Percentiles rank a stretch among this genome's conserved stretches.
Conservation (phyloP, 2,329 filamentous ascomycete genomes). For the Fusarium sp. region DNA sequence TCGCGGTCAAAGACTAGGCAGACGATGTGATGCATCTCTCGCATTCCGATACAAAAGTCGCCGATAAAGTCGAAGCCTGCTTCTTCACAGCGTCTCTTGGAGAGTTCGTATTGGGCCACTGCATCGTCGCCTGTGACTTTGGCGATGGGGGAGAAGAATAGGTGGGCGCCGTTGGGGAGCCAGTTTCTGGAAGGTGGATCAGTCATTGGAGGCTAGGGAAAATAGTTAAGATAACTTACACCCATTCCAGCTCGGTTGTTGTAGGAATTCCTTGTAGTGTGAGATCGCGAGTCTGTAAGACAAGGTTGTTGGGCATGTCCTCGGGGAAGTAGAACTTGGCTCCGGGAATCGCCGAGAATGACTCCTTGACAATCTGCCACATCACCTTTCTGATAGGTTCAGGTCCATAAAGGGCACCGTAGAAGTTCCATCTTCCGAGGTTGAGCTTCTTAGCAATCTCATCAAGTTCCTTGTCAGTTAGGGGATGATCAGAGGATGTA, state of each 20-base stretch:
- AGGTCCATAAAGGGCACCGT: conserved; percentile 37
- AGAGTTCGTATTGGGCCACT: conserved; percentile 25
- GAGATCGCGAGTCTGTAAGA: conserved; percentile 28
- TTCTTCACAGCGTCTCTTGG: conserved; percentile 28
- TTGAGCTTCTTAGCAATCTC: conserved; percentile 35
- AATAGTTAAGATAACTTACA: too few relatives aligned
- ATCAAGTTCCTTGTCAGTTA: conserved; percentile 25
- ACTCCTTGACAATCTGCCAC: conserved; percentile 30
- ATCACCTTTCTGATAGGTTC: conserved; percentile 32
- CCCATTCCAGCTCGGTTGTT: conserved; percentile 35
- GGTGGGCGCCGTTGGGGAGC: conserved; percentile 37
- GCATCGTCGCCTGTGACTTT: conserved; percentile 36
- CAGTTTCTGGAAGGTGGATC: conserved; percentile 21
- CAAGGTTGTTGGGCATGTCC: conserved; percentile 32
- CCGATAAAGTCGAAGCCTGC: conserved; percentile 39
- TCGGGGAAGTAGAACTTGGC: conserved; percentile 39
- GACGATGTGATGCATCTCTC: conserved; percentile 37
- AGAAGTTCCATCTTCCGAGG: conserved; percentile 40
- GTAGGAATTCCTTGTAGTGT: conserved; percentile 36
- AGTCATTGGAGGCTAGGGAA: too few relatives aligned
- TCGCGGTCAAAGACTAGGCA: conserved; percentile 31
- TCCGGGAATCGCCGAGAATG: conserved; percentile 33
- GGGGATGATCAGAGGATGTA: conserved; percentile 10
- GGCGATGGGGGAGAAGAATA: conserved; percentile 41
- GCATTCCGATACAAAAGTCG: conserved; percentile 31